Conservation (phyloP, 495 filamentous ascomycete species). For the Daldinia loculata region DNA sequence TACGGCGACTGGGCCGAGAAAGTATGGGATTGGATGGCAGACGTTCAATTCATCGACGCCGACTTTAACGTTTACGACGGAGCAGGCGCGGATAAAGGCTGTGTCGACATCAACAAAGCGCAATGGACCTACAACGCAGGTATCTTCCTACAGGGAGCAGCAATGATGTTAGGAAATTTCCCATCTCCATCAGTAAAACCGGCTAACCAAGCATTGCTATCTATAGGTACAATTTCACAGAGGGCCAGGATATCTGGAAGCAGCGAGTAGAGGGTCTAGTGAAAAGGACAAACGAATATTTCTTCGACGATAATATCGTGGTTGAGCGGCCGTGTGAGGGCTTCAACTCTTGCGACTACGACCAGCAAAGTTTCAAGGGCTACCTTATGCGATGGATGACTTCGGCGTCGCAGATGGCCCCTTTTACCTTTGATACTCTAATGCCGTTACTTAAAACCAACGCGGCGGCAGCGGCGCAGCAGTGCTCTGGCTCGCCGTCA, state of each 20-base stretch:
- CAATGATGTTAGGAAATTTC: slow-evolving; percentile 67
- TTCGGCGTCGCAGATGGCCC: slow-evolving; percentile 70
- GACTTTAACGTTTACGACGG: slow-evolving; percentile 75
- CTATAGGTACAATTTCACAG: slow-evolving; percentile 61
- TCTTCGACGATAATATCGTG: slow-evolving; percentile 66
- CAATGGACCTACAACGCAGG: slow-evolving; percentile 84
- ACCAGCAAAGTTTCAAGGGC: slow-evolving; percentile 79
- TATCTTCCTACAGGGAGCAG: slow-evolving; percentile 75
- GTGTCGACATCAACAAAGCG: slow-evolving; percentile 65
- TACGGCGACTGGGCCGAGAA: slow-evolving; percentile 79
- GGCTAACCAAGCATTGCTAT: too few species aligned
- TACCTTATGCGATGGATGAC: slow-evolving; percentile 77
- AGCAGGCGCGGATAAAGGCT: slow-evolving; percentile 64
- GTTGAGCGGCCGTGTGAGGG: slow-evolving; percentile 76
- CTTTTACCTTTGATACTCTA: slow-evolving; percentile 65
- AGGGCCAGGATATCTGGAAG: slow-evolving; percentile 65
- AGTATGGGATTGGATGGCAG: slow-evolving; percentile 73
- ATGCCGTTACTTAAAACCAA: slow-evolving; percentile 64
- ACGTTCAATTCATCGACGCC: slow-evolving; percentile 66
- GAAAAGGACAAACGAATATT: slow-evolving; percentile 62
- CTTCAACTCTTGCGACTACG: slow-evolving; percentile 69
- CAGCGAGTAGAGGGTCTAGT: slow-evolving; percentile 64
- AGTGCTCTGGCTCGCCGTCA: slow-evolving; percentile 66
- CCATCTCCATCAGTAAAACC: too few species aligned
- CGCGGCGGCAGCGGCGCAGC: slow-evolving; percentile 66